Evolutionary conservation across 2,329 filamentous ascomycete species (phyloP).

Genomic region (Pleoardoris graminearum): DNA sequence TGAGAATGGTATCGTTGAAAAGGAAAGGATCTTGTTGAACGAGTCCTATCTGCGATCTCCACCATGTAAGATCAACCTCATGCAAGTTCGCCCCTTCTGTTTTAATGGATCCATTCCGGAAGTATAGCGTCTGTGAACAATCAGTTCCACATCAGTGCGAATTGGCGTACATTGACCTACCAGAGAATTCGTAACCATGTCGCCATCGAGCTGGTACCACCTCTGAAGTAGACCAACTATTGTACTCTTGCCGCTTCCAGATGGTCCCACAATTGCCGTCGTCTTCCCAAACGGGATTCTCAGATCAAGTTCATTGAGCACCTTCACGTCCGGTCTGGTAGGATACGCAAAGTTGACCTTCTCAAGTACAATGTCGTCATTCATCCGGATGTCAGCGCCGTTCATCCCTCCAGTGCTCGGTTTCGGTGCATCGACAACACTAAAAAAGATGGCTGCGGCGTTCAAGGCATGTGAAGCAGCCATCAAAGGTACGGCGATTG

Average conservation of each 20-base stretch:
- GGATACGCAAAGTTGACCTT: slow-evolving; percentile 90
- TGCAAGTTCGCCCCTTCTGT: slow-evolving; percentile 60
- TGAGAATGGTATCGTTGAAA: slow-evolving; percentile 82
- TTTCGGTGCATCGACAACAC: slow-evolving; percentile 17
- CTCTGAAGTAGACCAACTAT: slow-evolving; percentile 87
- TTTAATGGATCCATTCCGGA: slow-evolving; percentile 2
- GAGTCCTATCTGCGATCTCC: slow-evolving; percentile 85
- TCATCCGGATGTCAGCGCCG: slow-evolving; percentile 12
- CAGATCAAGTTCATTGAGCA: slow-evolving; percentile 80
- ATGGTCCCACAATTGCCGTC: slow-evolving; percentile 89
- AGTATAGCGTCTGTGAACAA: slow-evolving; percentile 59
- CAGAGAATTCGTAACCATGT: not conserved
- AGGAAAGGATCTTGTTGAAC: slow-evolving; percentile 91
- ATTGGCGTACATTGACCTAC: not conserved
- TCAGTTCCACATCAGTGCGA: slow-evolving; percentile 16
- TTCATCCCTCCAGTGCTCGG: slow-evolving; percentile 1
- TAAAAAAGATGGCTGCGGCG: slow-evolving; percentile 8
- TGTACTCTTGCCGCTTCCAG: slow-evolving; percentile 88
- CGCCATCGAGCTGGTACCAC: slow-evolving; percentile 63
- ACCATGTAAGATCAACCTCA: slow-evolving; percentile 80
- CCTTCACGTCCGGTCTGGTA: slow-evolving; percentile 80
- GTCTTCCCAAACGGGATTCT: slow-evolving; percentile 82
- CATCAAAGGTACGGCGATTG: not conserved
- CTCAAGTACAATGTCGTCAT: slow-evolving; percentile 67
- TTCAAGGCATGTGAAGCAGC: slow-evolving; percentile 1